phyloP scores from a whole-genome alignment of 768 basidiomycete genomes.

The Mycena venus region DNA sequence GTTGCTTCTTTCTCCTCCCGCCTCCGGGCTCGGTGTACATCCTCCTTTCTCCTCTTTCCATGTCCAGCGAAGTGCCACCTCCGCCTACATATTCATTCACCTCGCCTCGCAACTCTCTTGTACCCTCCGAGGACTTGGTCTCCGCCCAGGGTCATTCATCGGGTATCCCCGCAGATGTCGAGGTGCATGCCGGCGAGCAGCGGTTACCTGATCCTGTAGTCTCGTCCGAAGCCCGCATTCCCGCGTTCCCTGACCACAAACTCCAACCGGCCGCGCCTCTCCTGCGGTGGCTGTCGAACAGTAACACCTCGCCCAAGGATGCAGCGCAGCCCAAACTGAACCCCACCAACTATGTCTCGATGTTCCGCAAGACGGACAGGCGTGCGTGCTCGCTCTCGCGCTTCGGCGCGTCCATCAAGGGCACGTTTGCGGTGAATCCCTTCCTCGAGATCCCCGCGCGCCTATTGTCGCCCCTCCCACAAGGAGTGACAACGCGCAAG shows the following conservation, averaged over 20 bases:
- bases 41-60: neutral
- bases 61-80: slow-evolving; percentile 16
- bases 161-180: neutral
- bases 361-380: slow-evolving; percentile 44
- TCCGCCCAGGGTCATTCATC: slow-evolving; percentile 23
- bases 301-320: neutral
- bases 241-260: slow-evolving; percentile 27
- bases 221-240: slow-evolving; percentile 9
- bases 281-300: slow-evolving; percentile 6
- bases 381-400: slow-evolving; percentile 35
- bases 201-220: neutral
- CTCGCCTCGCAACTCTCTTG: slow-evolving; percentile 8
- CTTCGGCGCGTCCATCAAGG: no score
- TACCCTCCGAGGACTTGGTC: slow-evolving; percentile 21
- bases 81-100: slow-evolving; percentile 29
- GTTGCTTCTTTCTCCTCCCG: slow-evolving; percentile 7
- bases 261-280: neutral
- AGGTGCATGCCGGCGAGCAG: neutral
- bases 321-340: slow-evolving; percentile 22
- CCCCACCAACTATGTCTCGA: no score
- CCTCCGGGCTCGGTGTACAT: neutral
- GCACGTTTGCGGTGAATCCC: slow-evolving; percentile 59
- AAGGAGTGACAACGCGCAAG: slow-evolving; percentile 46
- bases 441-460: slow-evolving; percentile 52
- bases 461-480: slow-evolving; percentile 47